Evolutionary conservation across 2,329 filamentous ascomycete species (phyloP), one percentile per base, ranked within the genome.

Genomic region (Trichoderma hamatum): DNA sequence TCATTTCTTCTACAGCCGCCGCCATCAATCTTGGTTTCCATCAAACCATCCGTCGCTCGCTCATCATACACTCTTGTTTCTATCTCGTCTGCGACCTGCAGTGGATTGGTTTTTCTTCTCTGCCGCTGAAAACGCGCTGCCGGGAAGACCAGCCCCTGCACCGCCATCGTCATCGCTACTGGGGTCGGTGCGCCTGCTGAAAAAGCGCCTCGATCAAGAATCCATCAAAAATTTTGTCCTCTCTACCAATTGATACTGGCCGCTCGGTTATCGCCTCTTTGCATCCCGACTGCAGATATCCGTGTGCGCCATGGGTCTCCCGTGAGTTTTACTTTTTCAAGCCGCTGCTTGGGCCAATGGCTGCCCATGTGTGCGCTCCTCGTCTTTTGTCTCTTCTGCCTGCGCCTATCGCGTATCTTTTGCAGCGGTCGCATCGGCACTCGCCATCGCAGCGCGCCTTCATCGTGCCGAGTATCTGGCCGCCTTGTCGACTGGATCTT

Each of bases 231-330:
- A 16, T 59, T n/a, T n/a, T 54, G 52, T 39, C 52, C 14, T 34
- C 39, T 39, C 16, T 10, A 5, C 16, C 58, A 30, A 6, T 7
- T 30, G 30, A 30, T 55, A 9, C 56, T 9, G 6, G 43, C n/a
- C 30, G 24, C 36, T 36, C 39, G 54, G 39, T 24, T 36, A 43
- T 61, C 65, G 56, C 49, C 43, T 26, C 66, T 68, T 63, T 56
- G 59, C 21, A 30, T 13, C 28, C 30, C 34, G 28, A 56, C 52
- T 21, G 54, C 67, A 51, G 28, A 65, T 32, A 58, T 24, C 39
- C 43, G 21, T 39, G n/a, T 32, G 49, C 63, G 59, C 55, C 59
- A 70, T 70, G 69, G 69, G 69, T 60, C 69, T 68, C 32, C 69
- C 69, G 69, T 70, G 59, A 70, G 69, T 70, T 14, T 66, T 46